Conservation (phyloP, 352 stramenopile genomes). For the Phytophthora idaei region DNA sequence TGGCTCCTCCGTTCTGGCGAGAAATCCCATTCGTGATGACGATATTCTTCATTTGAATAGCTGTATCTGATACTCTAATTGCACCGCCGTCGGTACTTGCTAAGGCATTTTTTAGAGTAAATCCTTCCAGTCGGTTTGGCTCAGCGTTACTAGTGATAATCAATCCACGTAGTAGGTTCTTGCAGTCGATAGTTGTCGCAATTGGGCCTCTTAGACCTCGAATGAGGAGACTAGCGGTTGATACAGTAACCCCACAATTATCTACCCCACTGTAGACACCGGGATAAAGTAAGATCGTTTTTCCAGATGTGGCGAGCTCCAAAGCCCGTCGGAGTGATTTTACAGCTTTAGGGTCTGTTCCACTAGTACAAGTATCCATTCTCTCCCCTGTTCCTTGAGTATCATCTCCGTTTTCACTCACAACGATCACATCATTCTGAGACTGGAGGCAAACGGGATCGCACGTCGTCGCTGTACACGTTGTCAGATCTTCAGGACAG, state of each 20-base stretch:
- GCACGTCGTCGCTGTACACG: conserved; percentile 39
- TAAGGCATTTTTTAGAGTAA: conserved; percentile 36
- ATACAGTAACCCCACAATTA: conserved; percentile 51
- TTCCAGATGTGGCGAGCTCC: conserved; percentile 27
- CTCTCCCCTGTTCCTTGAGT: conserved; percentile 54
- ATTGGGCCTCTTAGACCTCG: conserved; percentile 43
- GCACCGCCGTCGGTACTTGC: conserved; percentile 24
- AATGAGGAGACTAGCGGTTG: conserved; percentile 35
- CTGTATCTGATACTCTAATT: conserved; percentile 31
- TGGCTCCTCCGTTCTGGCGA: conserved; percentile 31
- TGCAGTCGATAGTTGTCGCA: conserved; percentile 52
- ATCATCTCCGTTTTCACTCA: conserved; percentile 59
- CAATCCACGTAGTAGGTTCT: conserved; percentile 26
- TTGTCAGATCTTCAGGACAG: conserved; percentile 42
- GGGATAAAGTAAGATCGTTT: conserved; percentile 62
- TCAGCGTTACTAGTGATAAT: conserved; percentile 19
- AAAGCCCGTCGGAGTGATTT: conserved; percentile 52
- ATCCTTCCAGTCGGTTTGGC: conserved; percentile 23
- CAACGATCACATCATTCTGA: conserved; percentile 45
- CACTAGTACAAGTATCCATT: conserved; percentile 51
- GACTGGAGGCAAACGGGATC: conserved; percentile 48
- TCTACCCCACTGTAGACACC: conserved; percentile 37
- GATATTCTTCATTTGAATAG: conserved; percentile 18
- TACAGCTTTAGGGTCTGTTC: conserved; percentile 61
- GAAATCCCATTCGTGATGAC: conserved; percentile 23